phyloP scores from a whole-genome alignment of 2,329 filamentous ascomycete genomes.

The Akanthomyces dipterigenus region DNA sequence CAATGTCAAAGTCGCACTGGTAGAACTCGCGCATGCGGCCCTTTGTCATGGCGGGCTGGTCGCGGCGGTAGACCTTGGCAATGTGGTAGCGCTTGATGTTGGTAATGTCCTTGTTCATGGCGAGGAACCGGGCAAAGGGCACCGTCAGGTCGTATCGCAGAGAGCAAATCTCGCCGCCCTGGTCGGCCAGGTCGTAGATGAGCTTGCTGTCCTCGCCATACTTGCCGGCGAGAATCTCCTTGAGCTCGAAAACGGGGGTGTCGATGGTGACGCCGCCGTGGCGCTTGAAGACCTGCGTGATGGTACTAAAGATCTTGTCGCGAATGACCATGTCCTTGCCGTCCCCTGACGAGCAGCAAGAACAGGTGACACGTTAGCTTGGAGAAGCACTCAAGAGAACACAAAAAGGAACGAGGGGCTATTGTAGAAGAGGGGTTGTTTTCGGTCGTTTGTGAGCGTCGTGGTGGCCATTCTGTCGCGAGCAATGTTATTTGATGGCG shows the following conservation, averaged over 20 bases:
- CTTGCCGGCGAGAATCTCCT: constrained; percentile 80
- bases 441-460: not conserved
- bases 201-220: constrained; percentile 90
- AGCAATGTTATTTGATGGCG: not conserved
- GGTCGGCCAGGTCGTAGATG: constrained; percentile 82
- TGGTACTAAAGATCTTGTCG: constrained; percentile 71
- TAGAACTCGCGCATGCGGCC: constrained; percentile 95
- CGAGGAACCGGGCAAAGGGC: constrained; percentile 85
- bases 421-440: not conserved
- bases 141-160: constrained; percentile 84
- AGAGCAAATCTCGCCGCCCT: constrained; percentile 69
- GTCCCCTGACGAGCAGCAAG: constrained; percentile 42
- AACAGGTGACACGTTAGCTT: not conserved
- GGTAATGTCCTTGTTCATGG: constrained; percentile 78
- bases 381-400: not conserved
- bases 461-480: not conserved
- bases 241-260: constrained; percentile 78
- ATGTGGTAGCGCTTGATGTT: constrained; percentile 93
- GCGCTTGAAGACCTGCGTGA: constrained; percentile 74
- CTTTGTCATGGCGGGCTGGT: constrained; percentile 64
- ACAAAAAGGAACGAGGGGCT: not conserved
- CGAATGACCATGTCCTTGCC: constrained; percentile 73
- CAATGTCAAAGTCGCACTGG: constrained; percentile 96
- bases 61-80: constrained; percentile 64
- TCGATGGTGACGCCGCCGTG: constrained; percentile 76